A percentile compares a stretch with the other conserved stretches of the same genome.
phyloP scores from a whole-genome alignment of 768 basidiomycete genomes.

The Porphyrellus cyaneotinctus region DNA sequence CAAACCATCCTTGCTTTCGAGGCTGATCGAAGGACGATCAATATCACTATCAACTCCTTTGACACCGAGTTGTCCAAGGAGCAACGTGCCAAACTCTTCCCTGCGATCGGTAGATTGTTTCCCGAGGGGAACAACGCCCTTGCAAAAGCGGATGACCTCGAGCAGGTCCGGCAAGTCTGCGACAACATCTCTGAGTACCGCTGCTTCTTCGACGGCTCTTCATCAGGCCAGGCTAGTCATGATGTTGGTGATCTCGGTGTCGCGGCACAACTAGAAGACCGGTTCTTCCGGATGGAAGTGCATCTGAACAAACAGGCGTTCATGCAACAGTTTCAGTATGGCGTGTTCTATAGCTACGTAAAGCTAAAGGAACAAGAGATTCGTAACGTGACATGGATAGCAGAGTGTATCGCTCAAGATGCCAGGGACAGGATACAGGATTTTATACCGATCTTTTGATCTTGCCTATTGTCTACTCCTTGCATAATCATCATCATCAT shows the following conservation, averaged over 20 bases:
- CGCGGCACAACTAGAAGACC: conserved; percentile 79
- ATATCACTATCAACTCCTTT: conserved; percentile 99
- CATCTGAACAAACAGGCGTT: conserved; percentile 92
- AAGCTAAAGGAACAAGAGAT: conserved; percentile 92
- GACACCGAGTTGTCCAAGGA: conserved; percentile 94
- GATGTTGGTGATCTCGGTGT: conserved; percentile 43
- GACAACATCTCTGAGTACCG: conserved; percentile 90
- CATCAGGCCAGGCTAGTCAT: conserved; percentile 30
- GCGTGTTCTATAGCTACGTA: conserved; percentile 89
- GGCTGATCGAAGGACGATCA: conserved; percentile 94
- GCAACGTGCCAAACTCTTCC: conserved; percentile 90
- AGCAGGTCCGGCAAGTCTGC: conserved; percentile 83
- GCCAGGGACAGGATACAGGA: conserved; percentile 94
- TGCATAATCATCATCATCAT: conserved; percentile 6
- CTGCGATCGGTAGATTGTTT: conserved; percentile 87
- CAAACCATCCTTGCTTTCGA: conserved; percentile 89
- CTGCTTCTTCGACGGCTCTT: conserved; percentile 73
- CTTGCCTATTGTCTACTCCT: conserved; percentile 1
- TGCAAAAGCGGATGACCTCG: conserved; percentile 91
- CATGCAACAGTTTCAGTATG: conserved; percentile 95
- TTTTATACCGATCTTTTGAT: conserved; percentile 86
- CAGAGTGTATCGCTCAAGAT: conserved; percentile 97
- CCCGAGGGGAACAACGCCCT: conserved; percentile 95
- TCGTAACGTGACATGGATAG: conserved; percentile 87
- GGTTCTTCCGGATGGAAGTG: conserved; percentile 93